These are phyloP conservation scores for Phytopythium delawarense DNA, from an alignment of 352 stramenopile species.

Conservation along the genomic window DNA sequence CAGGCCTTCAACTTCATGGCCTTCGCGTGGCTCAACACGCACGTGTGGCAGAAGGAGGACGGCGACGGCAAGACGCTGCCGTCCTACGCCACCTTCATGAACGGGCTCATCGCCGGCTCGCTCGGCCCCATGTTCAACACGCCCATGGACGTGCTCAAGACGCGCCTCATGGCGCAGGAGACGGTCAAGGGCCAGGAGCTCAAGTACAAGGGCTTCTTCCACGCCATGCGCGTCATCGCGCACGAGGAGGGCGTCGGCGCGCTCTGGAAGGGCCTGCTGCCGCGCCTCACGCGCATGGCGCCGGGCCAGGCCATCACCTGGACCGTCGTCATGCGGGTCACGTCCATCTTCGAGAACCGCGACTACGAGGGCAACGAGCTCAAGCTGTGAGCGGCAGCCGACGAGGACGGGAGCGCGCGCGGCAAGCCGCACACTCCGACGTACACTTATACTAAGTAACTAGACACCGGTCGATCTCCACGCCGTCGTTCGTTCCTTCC, in stretches of 20 bases:
- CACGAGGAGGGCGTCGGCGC: slow-evolving; percentile 92
- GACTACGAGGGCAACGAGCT: slow-evolving; percentile 45
- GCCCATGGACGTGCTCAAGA: slow-evolving; percentile 95
- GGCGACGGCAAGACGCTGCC: slow-evolving; percentile 89
- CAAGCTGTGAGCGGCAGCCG: slow-evolving; percentile 43
- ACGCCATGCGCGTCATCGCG: slow-evolving; percentile 92
- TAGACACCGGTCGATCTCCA: neutral
- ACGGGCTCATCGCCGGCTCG: slow-evolving; percentile 88
- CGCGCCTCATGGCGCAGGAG: slow-evolving; percentile 89
- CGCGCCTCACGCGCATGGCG: slow-evolving; percentile 94
- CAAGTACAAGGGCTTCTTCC: slow-evolving; percentile 95
- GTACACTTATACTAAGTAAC: too few relatives aligned
- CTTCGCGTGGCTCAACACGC: slow-evolving; percentile 90
- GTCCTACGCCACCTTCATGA: slow-evolving; percentile 92
- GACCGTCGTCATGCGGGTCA: slow-evolving; percentile 87
- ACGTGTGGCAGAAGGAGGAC: slow-evolving; percentile 90
- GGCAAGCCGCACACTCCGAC: too few relatives aligned
- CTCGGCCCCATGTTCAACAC: slow-evolving; percentile 87
- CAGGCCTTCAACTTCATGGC: slow-evolving; percentile 98
- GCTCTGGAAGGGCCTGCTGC: slow-evolving; percentile 97
- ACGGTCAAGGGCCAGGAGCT: slow-evolving; percentile 84
- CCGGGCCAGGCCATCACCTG: slow-evolving; percentile 97
- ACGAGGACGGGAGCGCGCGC: neutral
- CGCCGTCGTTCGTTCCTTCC: too few relatives aligned
- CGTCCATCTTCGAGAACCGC: slow-evolving; percentile 84